Evolutionary conservation across 169 alveolate species (phyloP).

Genomic region (Plasmodium berghei): DNA sequence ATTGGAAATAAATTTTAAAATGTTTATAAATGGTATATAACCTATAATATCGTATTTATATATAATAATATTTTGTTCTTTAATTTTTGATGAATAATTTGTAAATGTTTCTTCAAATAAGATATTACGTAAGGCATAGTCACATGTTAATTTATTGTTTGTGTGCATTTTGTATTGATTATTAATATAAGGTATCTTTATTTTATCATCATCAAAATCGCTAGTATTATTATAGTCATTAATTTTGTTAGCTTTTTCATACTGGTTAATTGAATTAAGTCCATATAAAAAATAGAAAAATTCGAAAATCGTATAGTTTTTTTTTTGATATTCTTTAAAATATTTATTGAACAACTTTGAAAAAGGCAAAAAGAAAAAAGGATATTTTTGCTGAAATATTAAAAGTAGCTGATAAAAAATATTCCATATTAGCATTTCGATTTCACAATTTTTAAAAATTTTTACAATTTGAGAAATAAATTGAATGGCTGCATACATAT

Average conservation of each 20-base stretch:
- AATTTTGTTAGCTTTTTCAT: slow-evolving; percentile 13
- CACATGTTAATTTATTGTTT: no score
- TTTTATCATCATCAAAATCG: no score
- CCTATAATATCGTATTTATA: slow-evolving; percentile 54
- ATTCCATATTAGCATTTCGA: slow-evolving; percentile 75
- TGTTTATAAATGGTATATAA: slow-evolving; percentile 26
- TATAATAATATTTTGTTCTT: not conserved
- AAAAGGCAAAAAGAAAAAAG: slow-evolving; percentile 66
- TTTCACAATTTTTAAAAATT: slow-evolving; percentile 20
- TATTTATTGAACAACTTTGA: slow-evolving; percentile 41
- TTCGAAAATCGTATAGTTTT: slow-evolving; percentile 24
- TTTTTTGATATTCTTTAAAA: slow-evolving; percentile 58
- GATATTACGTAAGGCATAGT: not conserved
- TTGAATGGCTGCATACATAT: slow-evolving; percentile 36
- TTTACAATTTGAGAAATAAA: slow-evolving; percentile 14
- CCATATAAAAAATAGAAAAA: slow-evolving; percentile 67
- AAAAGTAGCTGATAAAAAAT: slow-evolving; percentile 40
- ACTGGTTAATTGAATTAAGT: slow-evolving; percentile 14
- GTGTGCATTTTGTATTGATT: no score
- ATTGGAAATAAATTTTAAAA: slow-evolving; percentile 11
- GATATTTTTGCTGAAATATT: slow-evolving; percentile 70
- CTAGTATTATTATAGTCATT: no score
- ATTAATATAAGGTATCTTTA: no score
- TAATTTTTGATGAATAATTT: not conserved
- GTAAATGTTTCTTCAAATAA: not conserved